phyloP scores from a whole-genome alignment of 1,284 basidiomycete genomes.

The Naganishia sp. region DNA sequence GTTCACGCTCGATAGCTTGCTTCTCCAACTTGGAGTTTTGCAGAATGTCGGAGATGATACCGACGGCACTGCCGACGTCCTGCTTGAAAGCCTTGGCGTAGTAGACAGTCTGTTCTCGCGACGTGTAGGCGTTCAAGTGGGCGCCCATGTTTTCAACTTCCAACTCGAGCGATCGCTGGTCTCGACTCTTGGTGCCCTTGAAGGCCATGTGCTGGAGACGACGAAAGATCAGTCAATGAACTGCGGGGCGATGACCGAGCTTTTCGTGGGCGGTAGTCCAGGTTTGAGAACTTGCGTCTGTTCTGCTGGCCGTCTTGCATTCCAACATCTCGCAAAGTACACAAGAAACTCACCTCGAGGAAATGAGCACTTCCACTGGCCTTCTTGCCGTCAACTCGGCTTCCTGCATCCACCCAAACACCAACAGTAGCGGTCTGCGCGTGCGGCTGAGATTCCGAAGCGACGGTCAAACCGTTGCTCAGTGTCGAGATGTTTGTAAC shows the following conservation, averaged over 20 bases:
- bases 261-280: no score
- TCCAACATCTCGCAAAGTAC: neutral
- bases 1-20: constrained; percentile 88
- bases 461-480: constrained; percentile 87
- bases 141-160: constrained; percentile 99
- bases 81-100: constrained; percentile 98
- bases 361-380: constrained; percentile 98
- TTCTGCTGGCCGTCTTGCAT: neutral
- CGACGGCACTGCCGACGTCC: constrained; percentile 87
- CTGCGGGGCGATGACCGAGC: neutral
- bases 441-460: constrained; percentile 86
- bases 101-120: constrained; percentile 98
- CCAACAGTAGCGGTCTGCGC: constrained; percentile 98
- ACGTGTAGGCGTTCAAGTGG: constrained; percentile 98
- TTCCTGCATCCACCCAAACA: constrained; percentile 98
- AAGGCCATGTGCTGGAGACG: constrained; percentile 49
- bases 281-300: neutral
- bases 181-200: constrained; percentile 87
- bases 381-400: constrained; percentile 88
- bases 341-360: constrained; percentile 67
- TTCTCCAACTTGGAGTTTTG: constrained; percentile 95
- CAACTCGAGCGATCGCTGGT: constrained; percentile 89
- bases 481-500: constrained; percentile 84
- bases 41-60: constrained; percentile 97
- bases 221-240: no score